These are phyloP conservation scores for Zasmidium citrigriseum DNA, from an alignment of 2,329 filamentous ascomycete genomes.

Conservation along the genomic window DNA sequence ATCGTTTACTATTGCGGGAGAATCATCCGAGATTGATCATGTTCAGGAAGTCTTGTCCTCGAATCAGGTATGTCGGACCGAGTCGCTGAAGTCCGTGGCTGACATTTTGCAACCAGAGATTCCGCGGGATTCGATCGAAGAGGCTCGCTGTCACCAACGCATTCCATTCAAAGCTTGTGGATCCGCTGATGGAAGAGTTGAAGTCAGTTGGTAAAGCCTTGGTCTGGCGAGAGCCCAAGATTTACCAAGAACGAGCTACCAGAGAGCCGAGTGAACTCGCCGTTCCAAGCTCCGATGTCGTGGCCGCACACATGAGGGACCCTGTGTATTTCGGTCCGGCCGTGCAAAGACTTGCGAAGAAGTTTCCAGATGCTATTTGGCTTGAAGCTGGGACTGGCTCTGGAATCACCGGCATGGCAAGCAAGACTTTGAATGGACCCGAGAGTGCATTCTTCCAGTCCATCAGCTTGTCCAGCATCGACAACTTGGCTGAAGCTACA, in stretches of 20 bases:
- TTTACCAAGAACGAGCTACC: conserved; percentile 1
- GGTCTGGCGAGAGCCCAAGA: neutral
- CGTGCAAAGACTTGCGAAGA: conserved; percentile 4
- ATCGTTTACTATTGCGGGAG: conserved; percentile 2
- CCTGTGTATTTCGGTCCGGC: conserved; percentile 11
- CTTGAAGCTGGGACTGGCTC: conserved; percentile 8
- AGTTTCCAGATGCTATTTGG: neutral
- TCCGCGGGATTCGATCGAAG: neutral
- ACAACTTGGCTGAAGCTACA: neutral
- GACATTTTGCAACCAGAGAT: neutral
- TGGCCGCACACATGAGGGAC: neutral
- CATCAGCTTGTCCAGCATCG: no score
- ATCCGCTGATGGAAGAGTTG: conserved; percentile 6
- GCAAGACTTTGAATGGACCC: neutral
- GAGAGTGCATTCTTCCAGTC: no score
- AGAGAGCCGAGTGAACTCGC: neutral
- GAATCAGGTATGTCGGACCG: no score
- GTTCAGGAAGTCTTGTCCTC: no score
- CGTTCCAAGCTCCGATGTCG: neutral
- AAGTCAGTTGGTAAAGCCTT: neutral
- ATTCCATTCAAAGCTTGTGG: conserved; percentile 9
- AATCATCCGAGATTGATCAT: neutral
- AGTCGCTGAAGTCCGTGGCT: no score
- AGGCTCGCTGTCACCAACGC: conserved; percentile 5
- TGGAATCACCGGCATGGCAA: conserved; percentile 4